phyloP scores from a whole-genome alignment of 73 alveolate genomes.

The Durusdinium trenchii region DNA sequence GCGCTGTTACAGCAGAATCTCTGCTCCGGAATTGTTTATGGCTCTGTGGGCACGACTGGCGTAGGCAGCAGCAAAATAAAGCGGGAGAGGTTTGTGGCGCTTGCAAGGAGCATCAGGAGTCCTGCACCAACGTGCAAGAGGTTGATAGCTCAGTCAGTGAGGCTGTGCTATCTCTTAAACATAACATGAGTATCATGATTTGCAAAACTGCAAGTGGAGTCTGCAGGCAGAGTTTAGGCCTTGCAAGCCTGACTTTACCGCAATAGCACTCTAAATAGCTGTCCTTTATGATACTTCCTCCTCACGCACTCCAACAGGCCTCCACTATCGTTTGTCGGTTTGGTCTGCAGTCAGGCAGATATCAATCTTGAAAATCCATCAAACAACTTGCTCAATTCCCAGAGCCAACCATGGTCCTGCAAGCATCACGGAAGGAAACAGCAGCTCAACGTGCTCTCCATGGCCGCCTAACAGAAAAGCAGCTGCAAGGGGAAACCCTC shows the following conservation, averaged over 20 bases:
- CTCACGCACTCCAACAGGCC: too few relatives aligned
- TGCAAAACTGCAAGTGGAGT: not conserved
- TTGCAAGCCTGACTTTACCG: not conserved
- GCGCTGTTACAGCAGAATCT: not conserved
- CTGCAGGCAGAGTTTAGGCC: not conserved
- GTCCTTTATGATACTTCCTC: not conserved
- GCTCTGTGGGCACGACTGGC: constrained; percentile 1
- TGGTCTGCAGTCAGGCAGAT: too few relatives aligned
- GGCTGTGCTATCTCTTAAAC: too few relatives aligned
- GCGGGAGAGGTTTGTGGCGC: constrained; percentile 33
- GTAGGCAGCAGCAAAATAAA: constrained; percentile 81
- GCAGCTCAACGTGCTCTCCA: constrained; percentile 83
- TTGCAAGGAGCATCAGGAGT: constrained; percentile 47
- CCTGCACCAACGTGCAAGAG: too few relatives aligned
- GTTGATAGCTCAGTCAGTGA: too few relatives aligned
- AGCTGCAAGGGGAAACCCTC: too few relatives aligned
- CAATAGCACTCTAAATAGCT: not conserved
- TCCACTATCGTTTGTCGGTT: too few relatives aligned
- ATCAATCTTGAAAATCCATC: too few relatives aligned
- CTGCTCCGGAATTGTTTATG: not conserved
- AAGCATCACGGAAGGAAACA: constrained; percentile 82
- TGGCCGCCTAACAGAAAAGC: constrained; percentile 12
- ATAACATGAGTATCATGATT: too few relatives aligned
- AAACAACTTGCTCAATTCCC: too few relatives aligned
- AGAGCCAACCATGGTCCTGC: constrained; percentile 6